These are phyloP conservation scores for Erythrophleum ivorense DNA, from an alignment of 331 rosid genomes.

Conservation along the genomic window DNA sequence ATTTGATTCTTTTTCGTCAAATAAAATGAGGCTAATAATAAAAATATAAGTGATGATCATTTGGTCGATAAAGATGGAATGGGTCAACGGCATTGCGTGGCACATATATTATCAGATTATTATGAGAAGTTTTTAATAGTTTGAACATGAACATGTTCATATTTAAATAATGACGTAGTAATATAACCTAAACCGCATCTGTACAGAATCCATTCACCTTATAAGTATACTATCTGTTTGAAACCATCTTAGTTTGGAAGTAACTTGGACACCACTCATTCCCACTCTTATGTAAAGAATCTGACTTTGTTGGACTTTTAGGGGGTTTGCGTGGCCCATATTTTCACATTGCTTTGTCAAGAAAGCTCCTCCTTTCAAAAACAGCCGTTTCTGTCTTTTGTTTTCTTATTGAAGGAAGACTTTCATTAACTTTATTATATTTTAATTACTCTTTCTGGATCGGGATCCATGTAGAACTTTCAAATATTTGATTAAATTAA, in stretches of 20 bases:
- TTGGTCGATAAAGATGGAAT: slow-evolving; percentile 36
- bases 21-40: slow-evolving; percentile 10
- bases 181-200: slow-evolving; percentile 8
- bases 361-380: slow-evolving; percentile 13
- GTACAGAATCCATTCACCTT: slow-evolving; percentile 1
- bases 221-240: slow-evolving; percentile 34
- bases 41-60: slow-evolving; percentile 19
- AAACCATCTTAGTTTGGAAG: slow-evolving; percentile 41
- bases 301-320: slow-evolving; percentile 30
- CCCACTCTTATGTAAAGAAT: slow-evolving; percentile 22
- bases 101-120: not conserved
- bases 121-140: not conserved
- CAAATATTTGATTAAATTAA: not conserved
- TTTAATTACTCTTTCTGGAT: slow-evolving; percentile 11
- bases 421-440: slow-evolving; percentile 22
- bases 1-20: slow-evolving; percentile 39
- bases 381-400: slow-evolving; percentile 18
- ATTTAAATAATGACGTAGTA: not conserved
- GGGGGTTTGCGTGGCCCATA: slow-evolving; percentile 45
- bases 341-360: slow-evolving; percentile 28
- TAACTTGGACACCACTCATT: slow-evolving; percentile 44
- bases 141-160: not conserved
- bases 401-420: slow-evolving; percentile 6
- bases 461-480: not conserved
- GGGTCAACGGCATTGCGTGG: slow-evolving; percentile 42